A percentile compares a stretch with the other conserved stretches of the same genome.
These are phyloP conservation scores for Rhizopus stolonifer DNA, from an alignment of 371 early-diverging fungal species.

Conservation along the genomic window DNA sequence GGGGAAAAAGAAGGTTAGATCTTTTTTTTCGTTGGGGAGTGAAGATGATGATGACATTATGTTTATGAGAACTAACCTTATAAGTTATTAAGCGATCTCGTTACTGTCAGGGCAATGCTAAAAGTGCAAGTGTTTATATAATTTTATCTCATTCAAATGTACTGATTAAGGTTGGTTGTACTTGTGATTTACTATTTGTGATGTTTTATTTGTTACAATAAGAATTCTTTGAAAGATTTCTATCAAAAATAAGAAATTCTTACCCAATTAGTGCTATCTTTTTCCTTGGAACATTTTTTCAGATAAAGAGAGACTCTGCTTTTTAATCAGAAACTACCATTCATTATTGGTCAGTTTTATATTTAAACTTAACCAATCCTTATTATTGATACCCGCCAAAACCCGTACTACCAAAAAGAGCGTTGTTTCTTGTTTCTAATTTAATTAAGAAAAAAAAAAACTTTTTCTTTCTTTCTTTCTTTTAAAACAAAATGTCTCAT, in stretches of 20 bases:
- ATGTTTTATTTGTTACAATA: not conserved
- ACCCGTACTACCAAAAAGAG: constrained; percentile 20
- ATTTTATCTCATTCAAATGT: not conserved
- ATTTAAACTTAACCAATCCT: constrained; percentile 3
- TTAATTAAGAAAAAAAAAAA: not conserved
- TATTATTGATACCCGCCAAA: constrained; percentile 10
- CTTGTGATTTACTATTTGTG: not conserved
- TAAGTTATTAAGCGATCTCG: not conserved
- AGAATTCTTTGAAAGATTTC: not conserved
- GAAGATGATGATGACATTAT: not conserved
- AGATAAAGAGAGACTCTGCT: constrained; percentile 1
- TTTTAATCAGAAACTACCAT: not conserved
- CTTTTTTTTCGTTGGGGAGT: not conserved
- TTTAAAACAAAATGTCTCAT: not conserved
- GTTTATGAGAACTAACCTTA: not conserved
- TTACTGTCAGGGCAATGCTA: not conserved
- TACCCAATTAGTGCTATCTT: not conserved
- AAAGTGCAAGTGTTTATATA: no score
- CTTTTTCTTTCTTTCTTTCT: not conserved
- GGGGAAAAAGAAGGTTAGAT: not conserved
- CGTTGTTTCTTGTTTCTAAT: not conserved
- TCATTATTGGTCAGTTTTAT: not conserved
- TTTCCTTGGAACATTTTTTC: not conserved
- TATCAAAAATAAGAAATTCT: not conserved
- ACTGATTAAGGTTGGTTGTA: not conserved